These are phyloP conservation scores for Lupinus albus DNA, from an alignment of 306 rosid genomes.

Conservation along the genomic window DNA sequence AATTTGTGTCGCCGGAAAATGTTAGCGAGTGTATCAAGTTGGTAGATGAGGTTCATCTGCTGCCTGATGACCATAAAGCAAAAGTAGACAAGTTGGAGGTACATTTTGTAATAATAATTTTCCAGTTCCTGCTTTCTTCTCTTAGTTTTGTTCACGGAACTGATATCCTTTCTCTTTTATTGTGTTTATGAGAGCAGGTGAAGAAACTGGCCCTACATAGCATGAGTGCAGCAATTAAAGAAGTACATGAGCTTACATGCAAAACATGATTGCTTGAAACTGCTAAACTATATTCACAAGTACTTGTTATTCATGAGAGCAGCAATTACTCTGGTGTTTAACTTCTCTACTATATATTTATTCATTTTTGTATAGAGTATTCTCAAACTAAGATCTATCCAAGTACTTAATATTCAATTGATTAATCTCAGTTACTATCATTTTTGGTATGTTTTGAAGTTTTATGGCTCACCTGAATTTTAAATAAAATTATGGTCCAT, in stretches of 20 bases:
- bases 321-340: conserved; percentile 12
- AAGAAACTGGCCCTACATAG: conserved; percentile 78
- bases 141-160: conserved; percentile 18
- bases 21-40: conserved; percentile 68
- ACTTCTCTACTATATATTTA: conserved; percentile 32
- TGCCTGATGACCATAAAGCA: conserved; percentile 71
- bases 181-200: conserved; percentile 58
- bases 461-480: conserved; percentile 35
- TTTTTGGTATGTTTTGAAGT: conserved; percentile 26
- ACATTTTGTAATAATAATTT: conserved; percentile 31
- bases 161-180: conserved; percentile 26
- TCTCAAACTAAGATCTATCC: conserved; percentile 39
- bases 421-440: conserved; percentile 36
- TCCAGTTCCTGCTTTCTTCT: conserved; percentile 27
- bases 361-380: conserved; percentile 44
- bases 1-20: conserved; percentile 90
- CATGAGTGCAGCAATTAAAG: conserved; percentile 78
- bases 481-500: conserved; percentile 38
- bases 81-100: conserved; percentile 87
- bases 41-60: conserved; percentile 66
- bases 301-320: too few relatives aligned
- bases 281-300: conserved; percentile 14
- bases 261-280: conserved; percentile 51
- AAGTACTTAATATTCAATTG: conserved; percentile 32
- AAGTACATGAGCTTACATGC: conserved; percentile 79